Evolutionary conservation across 768 basidiomycete species (phyloP).

Genomic region (Pisolithus sp.): DNA sequence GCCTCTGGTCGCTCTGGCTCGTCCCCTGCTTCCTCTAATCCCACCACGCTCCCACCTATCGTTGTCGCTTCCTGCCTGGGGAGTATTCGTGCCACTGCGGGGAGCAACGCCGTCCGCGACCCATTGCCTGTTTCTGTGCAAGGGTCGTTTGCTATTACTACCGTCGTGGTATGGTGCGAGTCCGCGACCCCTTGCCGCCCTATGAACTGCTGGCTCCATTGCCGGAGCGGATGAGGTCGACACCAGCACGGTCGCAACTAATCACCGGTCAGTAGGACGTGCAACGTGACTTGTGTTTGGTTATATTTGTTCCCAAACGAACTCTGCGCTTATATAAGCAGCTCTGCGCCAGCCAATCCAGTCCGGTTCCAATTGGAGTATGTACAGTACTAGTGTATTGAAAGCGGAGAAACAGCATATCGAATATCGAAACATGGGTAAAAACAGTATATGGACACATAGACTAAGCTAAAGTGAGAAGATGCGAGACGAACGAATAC

Average conservation of each 20-base stretch:
- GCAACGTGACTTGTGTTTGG: no score
- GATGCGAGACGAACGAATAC: no score
- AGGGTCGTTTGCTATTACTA: constrained; percentile 21
- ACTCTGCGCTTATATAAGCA: no score
- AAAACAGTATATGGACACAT: no score
- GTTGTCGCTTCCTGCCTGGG: constrained; percentile 34
- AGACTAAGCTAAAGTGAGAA: no score
- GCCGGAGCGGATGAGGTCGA: constrained; percentile 11
- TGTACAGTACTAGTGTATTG: no score
- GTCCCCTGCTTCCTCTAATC: constrained; percentile 44
- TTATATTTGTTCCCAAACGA: no score
- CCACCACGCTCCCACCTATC: constrained; percentile 64
- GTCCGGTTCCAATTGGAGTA: no score
- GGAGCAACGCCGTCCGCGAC: constrained; percentile 35
- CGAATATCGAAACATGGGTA: no score
- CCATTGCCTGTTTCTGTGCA: constrained; percentile 58
- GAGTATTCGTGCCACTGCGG: constrained; percentile 29
- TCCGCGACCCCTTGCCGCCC: constrained; percentile 15
- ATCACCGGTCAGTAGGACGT: no score
- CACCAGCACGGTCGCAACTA: not conserved
- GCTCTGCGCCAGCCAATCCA: no score
- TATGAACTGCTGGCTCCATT: constrained; percentile 22
- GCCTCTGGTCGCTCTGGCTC: constrained; percentile 31
- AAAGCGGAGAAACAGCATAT: no score
- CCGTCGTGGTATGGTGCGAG: constrained; percentile 18